phyloP scores from a whole-genome alignment of 1,139 yeast genomes.

The Lodderomyces margitis region DNA sequence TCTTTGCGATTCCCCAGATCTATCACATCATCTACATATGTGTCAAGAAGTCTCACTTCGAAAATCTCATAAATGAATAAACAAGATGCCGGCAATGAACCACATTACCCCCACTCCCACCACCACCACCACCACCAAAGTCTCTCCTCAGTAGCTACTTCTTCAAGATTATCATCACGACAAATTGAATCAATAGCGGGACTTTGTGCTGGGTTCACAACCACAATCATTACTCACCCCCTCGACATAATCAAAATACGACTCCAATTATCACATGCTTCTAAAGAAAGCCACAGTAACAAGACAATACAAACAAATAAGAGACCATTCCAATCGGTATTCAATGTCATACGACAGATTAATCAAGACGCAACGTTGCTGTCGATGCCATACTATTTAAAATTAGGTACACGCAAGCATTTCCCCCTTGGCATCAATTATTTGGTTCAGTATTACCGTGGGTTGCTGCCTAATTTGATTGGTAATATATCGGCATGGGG shows the following conservation, averaged over 20 bases:
- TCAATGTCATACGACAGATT: slow-evolving; percentile 20
- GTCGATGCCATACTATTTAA: neutral
- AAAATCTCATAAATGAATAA: neutral
- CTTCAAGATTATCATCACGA: slow-evolving; percentile 8
- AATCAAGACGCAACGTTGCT: slow-evolving; percentile 14
- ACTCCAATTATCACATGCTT: slow-evolving; percentile 53
- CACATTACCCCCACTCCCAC: neutral
- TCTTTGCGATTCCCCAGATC: neutral
- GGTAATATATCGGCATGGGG: slow-evolving; percentile 94
- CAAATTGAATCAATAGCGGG: slow-evolving; percentile 67
- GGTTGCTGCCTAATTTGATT: slow-evolving; percentile 72
- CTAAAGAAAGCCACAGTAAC: too few species aligned
- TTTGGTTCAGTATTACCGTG: slow-evolving; percentile 54
- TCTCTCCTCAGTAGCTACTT: too few species aligned
- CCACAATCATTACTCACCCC: slow-evolving; percentile 86
- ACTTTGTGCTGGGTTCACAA: slow-evolving; percentile 73
- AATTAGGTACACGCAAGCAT: slow-evolving; percentile 4
- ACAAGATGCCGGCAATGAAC: neutral
- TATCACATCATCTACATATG: neutral
- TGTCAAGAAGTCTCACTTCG: neutral
- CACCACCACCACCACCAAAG: too few species aligned
- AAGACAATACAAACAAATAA: too few species aligned
- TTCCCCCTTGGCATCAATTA: slow-evolving; percentile 7
- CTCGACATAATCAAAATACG: slow-evolving; percentile 81
- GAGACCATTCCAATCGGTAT: slow-evolving; percentile 14